Percentiles rank a stretch among this genome's conserved stretches.
These are phyloP conservation scores for Sesbania bispinosa DNA, from an alignment of 306 rosid species.

Conservation along the genomic window DNA sequence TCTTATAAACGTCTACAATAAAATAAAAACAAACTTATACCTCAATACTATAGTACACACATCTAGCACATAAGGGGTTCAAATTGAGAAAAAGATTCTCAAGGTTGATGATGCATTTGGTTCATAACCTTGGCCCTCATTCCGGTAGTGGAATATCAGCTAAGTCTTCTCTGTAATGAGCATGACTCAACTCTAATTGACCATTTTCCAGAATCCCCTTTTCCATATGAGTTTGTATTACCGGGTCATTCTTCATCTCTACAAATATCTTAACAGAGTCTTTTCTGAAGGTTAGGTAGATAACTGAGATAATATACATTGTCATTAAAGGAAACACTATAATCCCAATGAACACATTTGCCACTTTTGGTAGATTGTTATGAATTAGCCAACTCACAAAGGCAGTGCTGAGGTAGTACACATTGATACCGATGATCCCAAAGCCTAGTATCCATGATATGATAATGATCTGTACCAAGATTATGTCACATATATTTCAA, in stretches of 20 bases:
- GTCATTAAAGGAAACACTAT: conserved; percentile 80
- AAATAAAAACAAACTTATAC: no score
- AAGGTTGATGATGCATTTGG: neutral
- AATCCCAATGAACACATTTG: conserved; percentile 62
- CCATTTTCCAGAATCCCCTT: conserved; percentile 32
- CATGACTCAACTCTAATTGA: conserved; percentile 17
- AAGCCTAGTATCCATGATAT: conserved; percentile 69
- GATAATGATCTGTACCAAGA: conserved; percentile 50
- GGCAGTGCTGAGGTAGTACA: conserved; percentile 68
- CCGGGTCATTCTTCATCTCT: conserved; percentile 39
- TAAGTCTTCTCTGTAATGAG: conserved; percentile 67
- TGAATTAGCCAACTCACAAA: conserved; percentile 79
- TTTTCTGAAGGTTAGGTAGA: conserved; percentile 66
- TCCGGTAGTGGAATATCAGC: conserved; percentile 49
- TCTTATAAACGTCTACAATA: no score
- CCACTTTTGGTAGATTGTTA: conserved; percentile 56
- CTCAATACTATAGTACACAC: no score
- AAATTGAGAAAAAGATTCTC: no score
- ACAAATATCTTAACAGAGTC: conserved; percentile 52
- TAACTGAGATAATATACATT: conserved; percentile 43
- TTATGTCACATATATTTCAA: neutral
- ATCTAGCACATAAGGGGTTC: no score
- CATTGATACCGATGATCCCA: conserved; percentile 68
- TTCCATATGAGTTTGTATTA: conserved; percentile 52
- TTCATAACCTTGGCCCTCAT: conserved; percentile 2